Conservation (phyloP, 2,329 filamentous ascomycete genomes). For the Pyricularia grisea region DNA sequence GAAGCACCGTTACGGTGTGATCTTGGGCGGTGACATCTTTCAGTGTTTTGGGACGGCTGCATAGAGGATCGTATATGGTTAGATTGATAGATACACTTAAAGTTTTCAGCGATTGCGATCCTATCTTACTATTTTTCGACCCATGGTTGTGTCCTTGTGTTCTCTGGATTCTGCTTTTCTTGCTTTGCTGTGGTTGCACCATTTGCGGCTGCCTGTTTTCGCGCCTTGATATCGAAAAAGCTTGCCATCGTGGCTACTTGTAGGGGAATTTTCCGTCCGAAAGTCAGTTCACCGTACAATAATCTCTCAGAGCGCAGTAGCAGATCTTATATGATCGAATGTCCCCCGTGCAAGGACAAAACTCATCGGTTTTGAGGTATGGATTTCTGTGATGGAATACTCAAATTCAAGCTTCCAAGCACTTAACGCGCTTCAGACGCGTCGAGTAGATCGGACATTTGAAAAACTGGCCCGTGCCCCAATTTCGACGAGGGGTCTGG, state of each 20-base stretch:
- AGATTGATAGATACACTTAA: neutral
- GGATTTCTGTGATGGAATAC: neutral
- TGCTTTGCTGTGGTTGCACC: slow-evolving; percentile 54
- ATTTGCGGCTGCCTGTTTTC: slow-evolving; percentile 65
- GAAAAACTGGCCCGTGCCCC: neutral
- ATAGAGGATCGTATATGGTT: neutral
- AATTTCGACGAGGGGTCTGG: neutral
- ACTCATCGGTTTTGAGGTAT: neutral
- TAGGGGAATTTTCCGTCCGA: neutral
- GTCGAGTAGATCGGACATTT: neutral
- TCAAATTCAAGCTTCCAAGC: neutral
- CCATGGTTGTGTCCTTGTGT: slow-evolving; percentile 74
- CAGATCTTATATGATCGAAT: neutral
- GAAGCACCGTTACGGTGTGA: slow-evolving; percentile 87
- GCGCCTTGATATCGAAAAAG: slow-evolving; percentile 94
- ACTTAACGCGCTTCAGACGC: slow-evolving; percentile 10
- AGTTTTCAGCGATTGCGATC: neutral
- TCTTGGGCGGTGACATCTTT: slow-evolving; percentile 96
- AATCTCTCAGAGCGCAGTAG: neutral
- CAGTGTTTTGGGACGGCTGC: slow-evolving; percentile 83
- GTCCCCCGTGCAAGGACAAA: neutral
- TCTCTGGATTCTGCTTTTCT: slow-evolving; percentile 52
- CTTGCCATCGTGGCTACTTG: slow-evolving; percentile 53
- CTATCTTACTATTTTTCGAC: slow-evolving; percentile 88
- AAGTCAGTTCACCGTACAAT: neutral